These are phyloP conservation scores for Pestalotiopsis sp. DNA, from an alignment of 2,329 filamentous ascomycete genomes.

Conservation along the genomic window DNA sequence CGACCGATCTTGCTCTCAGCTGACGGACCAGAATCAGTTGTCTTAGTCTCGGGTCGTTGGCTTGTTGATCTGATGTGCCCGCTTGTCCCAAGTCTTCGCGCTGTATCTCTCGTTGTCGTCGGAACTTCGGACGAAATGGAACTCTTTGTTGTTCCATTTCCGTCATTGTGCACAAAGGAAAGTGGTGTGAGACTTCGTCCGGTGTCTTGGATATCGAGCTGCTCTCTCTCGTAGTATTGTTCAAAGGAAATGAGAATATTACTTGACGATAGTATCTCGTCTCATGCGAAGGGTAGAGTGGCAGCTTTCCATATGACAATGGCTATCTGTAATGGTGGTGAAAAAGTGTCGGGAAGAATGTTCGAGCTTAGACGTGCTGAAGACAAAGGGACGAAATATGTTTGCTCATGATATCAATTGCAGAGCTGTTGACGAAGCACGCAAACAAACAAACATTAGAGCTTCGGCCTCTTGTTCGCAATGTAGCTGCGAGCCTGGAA, in stretches of 20 bases:
- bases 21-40: background rate
- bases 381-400: background rate
- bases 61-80: background rate
- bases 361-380: background rate
- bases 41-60: background rate
- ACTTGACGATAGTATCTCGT: background rate
- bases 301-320: background rate
- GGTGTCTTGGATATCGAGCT: background rate
- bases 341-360: background rate
- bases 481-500: background rate
- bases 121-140: background rate
- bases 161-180: slow-evolving; percentile 8
- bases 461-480: background rate
- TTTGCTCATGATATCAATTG: background rate
- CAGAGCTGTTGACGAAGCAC: background rate
- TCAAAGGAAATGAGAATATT: background rate
- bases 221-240: background rate
- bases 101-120: background rate
- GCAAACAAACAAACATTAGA: background rate
- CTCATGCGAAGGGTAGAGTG: background rate
- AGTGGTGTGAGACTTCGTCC: background rate
- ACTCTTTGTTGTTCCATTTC: slow-evolving; percentile 6
- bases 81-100: background rate
- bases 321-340: background rate
- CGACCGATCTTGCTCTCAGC: background rate